Conservation (phyloP, 257 asterid species). For the Voacanga thouarsii region DNA sequence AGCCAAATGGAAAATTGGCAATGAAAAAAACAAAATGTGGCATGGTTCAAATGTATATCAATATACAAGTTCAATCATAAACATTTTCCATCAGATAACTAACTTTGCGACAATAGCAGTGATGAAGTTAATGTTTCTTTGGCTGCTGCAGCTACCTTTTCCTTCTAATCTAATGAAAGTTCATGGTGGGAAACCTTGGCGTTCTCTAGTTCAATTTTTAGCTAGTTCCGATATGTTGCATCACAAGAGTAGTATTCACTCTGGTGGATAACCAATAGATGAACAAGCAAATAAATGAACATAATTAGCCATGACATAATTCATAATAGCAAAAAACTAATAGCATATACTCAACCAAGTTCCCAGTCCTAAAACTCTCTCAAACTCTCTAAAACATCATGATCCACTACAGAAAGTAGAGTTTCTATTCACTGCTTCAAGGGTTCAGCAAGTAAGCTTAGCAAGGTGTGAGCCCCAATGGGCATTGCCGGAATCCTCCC, state of each 20-base stretch:
- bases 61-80: neutral
- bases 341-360: slow-evolving; percentile 26
- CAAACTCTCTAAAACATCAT: slow-evolving; percentile 60
- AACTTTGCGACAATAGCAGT: slow-evolving; percentile 58
- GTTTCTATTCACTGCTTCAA: slow-evolving; percentile 69
- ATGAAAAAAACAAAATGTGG: neutral
- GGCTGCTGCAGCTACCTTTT: slow-evolving; percentile 68
- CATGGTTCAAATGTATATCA: neutral
- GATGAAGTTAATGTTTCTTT: slow-evolving; percentile 65
- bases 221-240: slow-evolving; percentile 92
- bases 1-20: neutral
- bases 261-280: slow-evolving; percentile 38
- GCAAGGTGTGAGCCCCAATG: slow-evolving; percentile 86
- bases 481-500: slow-evolving; percentile 98
- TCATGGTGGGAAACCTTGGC: slow-evolving; percentile 62
- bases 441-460: slow-evolving; percentile 96
- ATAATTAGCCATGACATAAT: slow-evolving; percentile 10
- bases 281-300: slow-evolving; percentile 13
- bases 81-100: slow-evolving; percentile 27
- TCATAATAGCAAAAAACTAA: slow-evolving; percentile 5
- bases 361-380: slow-evolving; percentile 98
- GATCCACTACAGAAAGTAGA: slow-evolving; percentile 55
- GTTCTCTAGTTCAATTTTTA: slow-evolving; percentile 62
- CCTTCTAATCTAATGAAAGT: slow-evolving; percentile 77
- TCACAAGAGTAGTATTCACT: slow-evolving; percentile 95